Evolutionary conservation across 805 yeast genomes (phyloP).

Genomic region (Zygotorulaspora florentina): DNA sequence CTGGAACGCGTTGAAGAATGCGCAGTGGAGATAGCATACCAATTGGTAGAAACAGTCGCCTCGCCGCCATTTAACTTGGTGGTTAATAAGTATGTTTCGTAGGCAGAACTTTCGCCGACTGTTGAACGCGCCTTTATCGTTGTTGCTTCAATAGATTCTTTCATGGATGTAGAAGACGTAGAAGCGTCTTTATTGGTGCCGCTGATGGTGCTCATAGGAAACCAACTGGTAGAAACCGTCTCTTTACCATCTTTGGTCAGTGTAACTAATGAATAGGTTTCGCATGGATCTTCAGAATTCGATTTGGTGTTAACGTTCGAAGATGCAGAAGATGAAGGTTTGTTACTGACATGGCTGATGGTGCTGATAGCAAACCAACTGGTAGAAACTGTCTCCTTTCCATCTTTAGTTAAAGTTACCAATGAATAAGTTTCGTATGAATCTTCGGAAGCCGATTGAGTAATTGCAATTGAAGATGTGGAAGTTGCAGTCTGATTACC

Average conservation of each 20-base stretch:
- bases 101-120: not conserved
- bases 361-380: conserved; percentile 17
- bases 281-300: not conserved
- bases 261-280: conserved; percentile 18
- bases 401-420: conserved; percentile 16
- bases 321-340: not conserved
- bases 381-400: conserved; percentile 17
- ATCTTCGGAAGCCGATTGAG: not conserved
- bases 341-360: not conserved
- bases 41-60: conserved; percentile 16
- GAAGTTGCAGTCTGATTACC: too few species aligned
- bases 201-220: conserved; percentile 16
- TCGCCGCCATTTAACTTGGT: conserved; percentile 17
- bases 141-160: too few species aligned
- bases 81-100: conserved; percentile 16
- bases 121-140: too few species aligned
- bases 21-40: conserved; percentile 13
- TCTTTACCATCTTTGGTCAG: conserved; percentile 21
- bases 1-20: not conserved
- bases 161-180: too few species aligned
- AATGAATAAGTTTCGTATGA: conserved; percentile 14
- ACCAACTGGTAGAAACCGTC: conserved; percentile 28
- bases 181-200: not conserved
- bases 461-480: too few species aligned
- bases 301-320: not conserved